phyloP scores from a whole-genome alignment of 441 rosid species.

The Sinapis alba region DNA sequence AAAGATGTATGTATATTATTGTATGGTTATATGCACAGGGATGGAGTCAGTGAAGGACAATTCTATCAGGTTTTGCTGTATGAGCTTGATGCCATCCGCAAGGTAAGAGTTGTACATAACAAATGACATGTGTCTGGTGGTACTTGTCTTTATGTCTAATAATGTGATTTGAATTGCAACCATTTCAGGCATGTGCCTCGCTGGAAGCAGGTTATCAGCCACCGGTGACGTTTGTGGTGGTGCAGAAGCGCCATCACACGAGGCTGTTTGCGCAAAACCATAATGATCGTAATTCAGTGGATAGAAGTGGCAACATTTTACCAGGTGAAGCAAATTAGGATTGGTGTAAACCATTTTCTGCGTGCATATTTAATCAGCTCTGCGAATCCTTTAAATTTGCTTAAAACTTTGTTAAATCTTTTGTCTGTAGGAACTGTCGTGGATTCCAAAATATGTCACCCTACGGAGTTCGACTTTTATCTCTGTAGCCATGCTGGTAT shows the following conservation, averaged over 20 bases:
- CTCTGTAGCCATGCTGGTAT: conserved; percentile 99
- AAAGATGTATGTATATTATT: background rate
- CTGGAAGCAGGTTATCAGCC: conserved; percentile 96
- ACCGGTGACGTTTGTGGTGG: conserved; percentile 95
- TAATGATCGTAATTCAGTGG: conserved; percentile 66
- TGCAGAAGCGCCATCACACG: conserved; percentile 98
- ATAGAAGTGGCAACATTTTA: conserved; percentile 87
- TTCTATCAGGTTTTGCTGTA: conserved; percentile 86
- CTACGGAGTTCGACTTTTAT: conserved; percentile 94
- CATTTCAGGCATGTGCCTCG: conserved; percentile 79
- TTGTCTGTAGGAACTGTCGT: conserved; percentile 80
- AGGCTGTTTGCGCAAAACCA: conserved; percentile 92
- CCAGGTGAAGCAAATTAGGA: conserved; percentile 54
- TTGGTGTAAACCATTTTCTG: background rate
- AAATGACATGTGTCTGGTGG: background rate
- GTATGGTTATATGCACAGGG: conserved; percentile 44
- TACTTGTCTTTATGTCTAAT: background rate
- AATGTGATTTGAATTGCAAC: background rate
- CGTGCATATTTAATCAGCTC: too few relatives aligned
- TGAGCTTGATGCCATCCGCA: conserved; percentile 94
- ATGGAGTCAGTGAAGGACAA: conserved; percentile 97
- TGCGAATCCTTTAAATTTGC: background rate
- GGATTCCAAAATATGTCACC: conserved; percentile 95
- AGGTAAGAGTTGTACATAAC: conserved; percentile 45
- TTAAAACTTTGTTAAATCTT: background rate